phyloP scores from a whole-genome alignment of 257 asterid genomes.

The Ligustrum vulgare region DNA sequence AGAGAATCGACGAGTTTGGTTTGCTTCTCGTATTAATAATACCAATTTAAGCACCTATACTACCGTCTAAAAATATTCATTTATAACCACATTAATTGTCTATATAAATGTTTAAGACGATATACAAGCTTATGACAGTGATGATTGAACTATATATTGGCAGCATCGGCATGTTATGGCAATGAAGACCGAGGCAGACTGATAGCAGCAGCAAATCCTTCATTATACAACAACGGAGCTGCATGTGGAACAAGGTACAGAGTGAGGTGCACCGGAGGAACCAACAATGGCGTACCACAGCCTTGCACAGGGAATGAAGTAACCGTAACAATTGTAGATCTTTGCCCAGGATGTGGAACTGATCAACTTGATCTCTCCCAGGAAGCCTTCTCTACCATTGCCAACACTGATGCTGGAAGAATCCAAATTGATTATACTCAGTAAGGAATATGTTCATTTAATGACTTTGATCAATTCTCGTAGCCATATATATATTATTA shows the following conservation, averaged over 20 bases:
- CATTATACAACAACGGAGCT: constrained; percentile 29
- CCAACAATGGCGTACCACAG: constrained; percentile 31
- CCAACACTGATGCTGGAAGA: constrained; percentile 42
- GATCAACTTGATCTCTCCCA: constrained; percentile 48
- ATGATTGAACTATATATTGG: not conserved
- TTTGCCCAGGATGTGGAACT: constrained; percentile 38
- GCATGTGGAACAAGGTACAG: constrained; percentile 42
- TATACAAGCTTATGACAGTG: too few relatives aligned
- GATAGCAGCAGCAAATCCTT: constrained; percentile 43
- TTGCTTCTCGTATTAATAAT: too few relatives aligned
- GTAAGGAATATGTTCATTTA: constrained; percentile 14
- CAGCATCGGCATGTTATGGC: constrained; percentile 62
- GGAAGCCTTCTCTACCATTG: constrained; percentile 52
- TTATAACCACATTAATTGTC: too few relatives aligned
- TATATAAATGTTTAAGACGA: too few relatives aligned
- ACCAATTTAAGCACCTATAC: too few relatives aligned
- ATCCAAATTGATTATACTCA: constrained; percentile 35
- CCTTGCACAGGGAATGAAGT: constrained; percentile 45
- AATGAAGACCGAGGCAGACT: constrained; percentile 27
- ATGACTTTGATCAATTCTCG: not conserved
- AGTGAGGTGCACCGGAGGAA: constrained; percentile 41
- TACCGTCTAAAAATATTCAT: too few relatives aligned
- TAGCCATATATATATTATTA: too few relatives aligned
- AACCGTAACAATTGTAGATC: constrained; percentile 47
- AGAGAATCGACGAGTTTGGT: too few relatives aligned